Evolutionary conservation across 305 asterid species (phyloP).

Genomic region (Rubia occidens): DNA sequence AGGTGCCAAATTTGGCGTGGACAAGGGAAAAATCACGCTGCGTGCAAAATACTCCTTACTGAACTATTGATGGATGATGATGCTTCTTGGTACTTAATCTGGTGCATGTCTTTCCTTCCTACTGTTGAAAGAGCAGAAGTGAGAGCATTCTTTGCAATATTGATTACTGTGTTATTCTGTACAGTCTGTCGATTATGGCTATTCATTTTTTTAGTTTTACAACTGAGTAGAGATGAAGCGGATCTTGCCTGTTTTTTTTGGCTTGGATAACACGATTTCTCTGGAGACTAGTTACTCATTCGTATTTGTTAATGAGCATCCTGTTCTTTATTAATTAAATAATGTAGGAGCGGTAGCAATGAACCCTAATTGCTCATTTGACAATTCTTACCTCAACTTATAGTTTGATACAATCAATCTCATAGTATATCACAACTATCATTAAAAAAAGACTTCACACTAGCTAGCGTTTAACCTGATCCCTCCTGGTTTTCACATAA

Average conservation of each 20-base stretch:
- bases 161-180: conserved; percentile 21
- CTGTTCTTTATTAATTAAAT: too few species aligned
- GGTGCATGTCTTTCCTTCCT: not conserved
- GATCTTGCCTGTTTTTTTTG: conserved; percentile 2
- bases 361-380: too few species aligned
- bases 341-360: too few species aligned
- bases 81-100: not conserved
- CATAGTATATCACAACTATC: too few species aligned
- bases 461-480: too few species aligned
- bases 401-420: too few species aligned
- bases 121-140: conserved; percentile 5
- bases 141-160: conserved; percentile 23
- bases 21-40: conserved; percentile 70
- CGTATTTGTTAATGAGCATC: too few species aligned
- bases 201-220: conserved; percentile 7
- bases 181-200: conserved; percentile 19
- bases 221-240: not conserved
- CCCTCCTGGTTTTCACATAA: too few species aligned
- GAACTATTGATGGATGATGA: conserved; percentile 51
- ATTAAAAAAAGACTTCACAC: too few species aligned
- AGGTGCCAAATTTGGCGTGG: conserved; percentile 97
- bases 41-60: conserved; percentile 82
- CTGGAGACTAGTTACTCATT: not conserved
- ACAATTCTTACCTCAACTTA: too few species aligned
- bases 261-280: conserved; percentile 7